Conservation (phyloP, 257 asterid species). For the Buddleja alternifolia region DNA sequence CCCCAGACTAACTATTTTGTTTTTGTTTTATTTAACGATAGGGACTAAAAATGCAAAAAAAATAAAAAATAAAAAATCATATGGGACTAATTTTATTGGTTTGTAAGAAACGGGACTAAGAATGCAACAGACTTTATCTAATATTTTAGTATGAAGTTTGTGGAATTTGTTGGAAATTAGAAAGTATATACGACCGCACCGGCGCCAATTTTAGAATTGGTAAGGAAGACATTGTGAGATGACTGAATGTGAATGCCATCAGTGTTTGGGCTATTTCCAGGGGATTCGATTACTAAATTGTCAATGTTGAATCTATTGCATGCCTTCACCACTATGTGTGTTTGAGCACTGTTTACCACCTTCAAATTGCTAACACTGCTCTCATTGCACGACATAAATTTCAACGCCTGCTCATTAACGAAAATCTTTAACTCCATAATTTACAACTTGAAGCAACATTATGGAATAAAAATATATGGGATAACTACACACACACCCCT, state of each 20-base stretch:
- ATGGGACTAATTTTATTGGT: no score
- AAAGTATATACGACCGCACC: conserved; percentile 34
- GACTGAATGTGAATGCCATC: conserved; percentile 58
- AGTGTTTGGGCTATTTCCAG: conserved; percentile 47
- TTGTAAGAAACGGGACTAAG: no score
- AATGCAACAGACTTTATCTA: neutral
- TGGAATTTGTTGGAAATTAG: no score
- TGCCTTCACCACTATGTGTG: conserved; percentile 35
- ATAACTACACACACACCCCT: no score
- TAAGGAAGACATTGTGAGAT: conserved; percentile 33
- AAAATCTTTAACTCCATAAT: no score
- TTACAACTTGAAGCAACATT: no score
- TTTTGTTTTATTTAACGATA: no score
- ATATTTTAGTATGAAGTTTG: neutral
- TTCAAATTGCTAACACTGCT: conserved; percentile 37
- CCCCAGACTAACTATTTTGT: no score
- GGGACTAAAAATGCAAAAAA: no score
- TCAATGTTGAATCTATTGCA: conserved; percentile 36
- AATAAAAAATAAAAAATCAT: no score
- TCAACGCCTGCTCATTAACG: conserved; percentile 49
- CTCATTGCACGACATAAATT: conserved; percentile 40
- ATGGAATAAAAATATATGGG: no score
- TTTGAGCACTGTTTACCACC: conserved; percentile 46
- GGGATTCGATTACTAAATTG: conserved; percentile 42
- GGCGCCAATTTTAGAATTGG: conserved; percentile 37